These are phyloP conservation scores for Cladorrhinum samala DNA, from an alignment of 495 filamentous ascomycete genomes.

Conservation along the genomic window DNA sequence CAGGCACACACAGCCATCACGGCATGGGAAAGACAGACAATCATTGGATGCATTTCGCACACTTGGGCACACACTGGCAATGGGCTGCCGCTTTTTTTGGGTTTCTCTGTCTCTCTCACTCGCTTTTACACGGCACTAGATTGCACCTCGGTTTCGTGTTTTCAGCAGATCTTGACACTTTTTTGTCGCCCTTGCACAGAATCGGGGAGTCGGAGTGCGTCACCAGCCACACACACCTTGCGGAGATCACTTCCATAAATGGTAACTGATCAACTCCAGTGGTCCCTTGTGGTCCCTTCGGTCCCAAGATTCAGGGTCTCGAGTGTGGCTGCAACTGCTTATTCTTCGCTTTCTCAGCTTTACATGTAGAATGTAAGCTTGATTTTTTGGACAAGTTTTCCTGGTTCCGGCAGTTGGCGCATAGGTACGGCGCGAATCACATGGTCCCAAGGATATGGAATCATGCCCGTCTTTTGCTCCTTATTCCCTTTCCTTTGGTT, in stretches of 20 bases:
- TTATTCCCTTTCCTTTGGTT: too few relatives aligned
- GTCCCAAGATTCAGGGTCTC: neutral
- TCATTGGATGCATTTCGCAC: neutral
- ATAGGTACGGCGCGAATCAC: too few relatives aligned
- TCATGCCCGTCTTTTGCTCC: too few relatives aligned
- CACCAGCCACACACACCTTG: neutral
- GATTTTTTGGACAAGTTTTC: too few relatives aligned
- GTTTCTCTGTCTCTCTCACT: too few relatives aligned
- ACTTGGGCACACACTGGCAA: neutral
- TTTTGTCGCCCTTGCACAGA: too few relatives aligned
- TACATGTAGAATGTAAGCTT: too few relatives aligned
- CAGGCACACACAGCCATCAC: neutral
- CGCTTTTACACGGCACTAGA: neutral
- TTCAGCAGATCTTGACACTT: neutral
- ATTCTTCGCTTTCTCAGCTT: too few relatives aligned
- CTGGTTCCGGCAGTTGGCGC: too few relatives aligned
- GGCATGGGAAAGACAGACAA: neutral
- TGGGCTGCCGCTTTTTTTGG: neutral
- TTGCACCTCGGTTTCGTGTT: neutral
- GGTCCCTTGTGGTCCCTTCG: too few relatives aligned
- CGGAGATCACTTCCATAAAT: neutral
- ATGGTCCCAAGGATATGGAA: too few relatives aligned
- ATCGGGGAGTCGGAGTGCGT: neutral
- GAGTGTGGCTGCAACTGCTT: neutral
- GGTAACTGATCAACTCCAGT: neutral